phyloP scores from a whole-genome alignment of 2,329 filamentous ascomycete genomes.

The Paecilomyces variotii region DNA sequence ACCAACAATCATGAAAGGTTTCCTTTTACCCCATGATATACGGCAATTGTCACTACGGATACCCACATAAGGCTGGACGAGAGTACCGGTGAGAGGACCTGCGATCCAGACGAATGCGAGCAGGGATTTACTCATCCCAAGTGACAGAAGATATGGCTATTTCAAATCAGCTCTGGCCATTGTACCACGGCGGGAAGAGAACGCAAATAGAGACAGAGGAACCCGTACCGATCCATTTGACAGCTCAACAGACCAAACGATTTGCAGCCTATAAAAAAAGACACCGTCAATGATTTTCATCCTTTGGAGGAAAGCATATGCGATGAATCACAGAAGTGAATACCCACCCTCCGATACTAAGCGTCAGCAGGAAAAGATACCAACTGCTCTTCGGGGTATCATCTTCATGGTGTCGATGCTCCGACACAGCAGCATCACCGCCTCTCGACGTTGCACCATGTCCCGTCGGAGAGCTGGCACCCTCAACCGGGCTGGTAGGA shows the following conservation, averaged over 20 bases:
- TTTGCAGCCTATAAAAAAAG: constrained; percentile 57
- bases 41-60: constrained; percentile 74
- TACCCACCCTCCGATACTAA: constrained; percentile 66
- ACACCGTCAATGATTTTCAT: not conserved
- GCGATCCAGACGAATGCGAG: constrained; percentile 82
- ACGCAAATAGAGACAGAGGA: not conserved
- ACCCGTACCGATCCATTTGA: constrained; percentile 71
- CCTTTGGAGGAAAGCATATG: not conserved
- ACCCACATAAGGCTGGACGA: constrained; percentile 77
- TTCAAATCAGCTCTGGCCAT: not conserved
- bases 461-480: constrained; percentile 5
- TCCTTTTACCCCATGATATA: constrained; percentile 65
- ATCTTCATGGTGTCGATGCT: constrained; percentile 34
- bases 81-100: constrained; percentile 66
- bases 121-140: constrained; percentile 73
- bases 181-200: not conserved
- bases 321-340: not conserved
- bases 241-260: constrained; percentile 92
- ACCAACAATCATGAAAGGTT: constrained; percentile 72
- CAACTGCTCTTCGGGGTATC: constrained; percentile 63
- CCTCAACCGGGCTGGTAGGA: constrained; percentile 2
- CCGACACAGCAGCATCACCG: constrained; percentile 11
- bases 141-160: constrained; percentile 66
- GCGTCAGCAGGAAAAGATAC: constrained; percentile 79
- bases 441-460: constrained; percentile 9